Evolutionary conservation across 129 eudicot species (phyloP).

Genomic region (Centella asiatica): DNA sequence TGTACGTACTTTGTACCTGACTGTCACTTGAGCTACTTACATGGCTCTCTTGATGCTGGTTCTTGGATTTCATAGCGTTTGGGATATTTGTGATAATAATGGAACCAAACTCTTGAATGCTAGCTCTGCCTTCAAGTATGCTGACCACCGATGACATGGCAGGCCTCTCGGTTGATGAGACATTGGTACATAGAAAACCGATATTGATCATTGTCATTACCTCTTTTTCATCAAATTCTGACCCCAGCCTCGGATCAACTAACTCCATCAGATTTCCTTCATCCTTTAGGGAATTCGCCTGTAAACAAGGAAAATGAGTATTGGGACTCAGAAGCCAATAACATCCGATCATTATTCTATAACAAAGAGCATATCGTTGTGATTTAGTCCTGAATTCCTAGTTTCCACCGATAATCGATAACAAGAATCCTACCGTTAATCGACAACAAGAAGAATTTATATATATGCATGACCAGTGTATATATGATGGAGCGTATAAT

Average conservation of each 20-base stretch:
- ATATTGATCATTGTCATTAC: constrained; percentile 1
- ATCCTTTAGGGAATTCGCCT: background rate
- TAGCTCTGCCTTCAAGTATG: constrained; percentile 10
- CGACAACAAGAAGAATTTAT: background rate
- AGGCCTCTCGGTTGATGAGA: constrained; percentile 1
- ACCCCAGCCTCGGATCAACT: constrained; percentile 2
- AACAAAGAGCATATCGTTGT: background rate
- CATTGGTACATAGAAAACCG: constrained; percentile 4
- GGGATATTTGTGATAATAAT: background rate
- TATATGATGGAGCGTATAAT: no score
- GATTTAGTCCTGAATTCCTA: no score
- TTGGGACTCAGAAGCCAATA: background rate
- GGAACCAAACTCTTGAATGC: constrained; percentile 1
- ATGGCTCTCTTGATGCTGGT: background rate
- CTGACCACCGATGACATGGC: constrained; percentile 11
- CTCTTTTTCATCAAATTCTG: background rate
- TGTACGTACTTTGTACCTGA: constrained; percentile 1
- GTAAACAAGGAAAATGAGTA: background rate
- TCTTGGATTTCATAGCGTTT: background rate
- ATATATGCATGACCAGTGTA: background rate
- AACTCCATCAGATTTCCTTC: constrained; percentile 8
- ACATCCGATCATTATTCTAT: background rate
- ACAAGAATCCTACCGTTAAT: no score
- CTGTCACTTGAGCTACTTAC: background rate
- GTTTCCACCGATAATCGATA: no score